Base-by-base conservation (phyloP, 225 moss, liverwort and hornwort genomes). In the Takakia lepidozioides region DNA sequence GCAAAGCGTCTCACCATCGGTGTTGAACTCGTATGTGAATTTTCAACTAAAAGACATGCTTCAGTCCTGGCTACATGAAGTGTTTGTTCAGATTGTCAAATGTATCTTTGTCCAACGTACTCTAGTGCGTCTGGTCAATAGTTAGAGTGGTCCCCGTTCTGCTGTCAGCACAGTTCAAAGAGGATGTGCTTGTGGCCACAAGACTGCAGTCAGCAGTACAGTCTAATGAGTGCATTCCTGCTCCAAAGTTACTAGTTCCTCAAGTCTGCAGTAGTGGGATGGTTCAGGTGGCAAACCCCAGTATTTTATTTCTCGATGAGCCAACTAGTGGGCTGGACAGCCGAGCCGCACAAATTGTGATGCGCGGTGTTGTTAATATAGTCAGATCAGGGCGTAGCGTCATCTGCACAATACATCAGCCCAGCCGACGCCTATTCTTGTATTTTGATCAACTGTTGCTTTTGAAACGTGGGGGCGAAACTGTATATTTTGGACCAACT, bases 1-100 rank as follows among this genome's bases (percentile, higher is more conserved):
- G 93, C 88, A 18, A 88, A 93, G 61, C 86, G 88, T 26, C 86
- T 93, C n/a, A 93, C 93, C 18, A 93, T 93, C 48, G 93, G 88
- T 5, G 86, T 93, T 53, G 88, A 93, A 59, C 86, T 93, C 46
- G 93, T 93, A 76, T 0, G 21, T n/a, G n/a, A n/a, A n/a, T n/a
- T n/a, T n/a, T n/a, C n/a, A n/a, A n/a, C n/a, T n/a, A n/a, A n/a
- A n/a, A n/a, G n/a, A n/a, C n/a, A n/a, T n/a, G n/a, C n/a, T n/a
- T n/a, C n/a, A n/a, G n/a, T n/a, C n/a, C n/a, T n/a, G n/a, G n/a
- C n/a, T n/a, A n/a, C n/a, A n/a, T n/a, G n/a, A n/a, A n/a, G n/a
- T n/a, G n/a, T n/a, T n/a, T n/a, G n/a, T n/a, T n/a, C n/a, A n/a
- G n/a, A n/a, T n/a, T n/a, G n/a, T n/a, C n/a, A n/a, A n/a, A n/a